A percentile compares a stretch with the other conserved stretches of the same genome.
Conservation (phyloP, 2,329 filamentous ascomycete genomes). For the Clarireedia paspali region DNA sequence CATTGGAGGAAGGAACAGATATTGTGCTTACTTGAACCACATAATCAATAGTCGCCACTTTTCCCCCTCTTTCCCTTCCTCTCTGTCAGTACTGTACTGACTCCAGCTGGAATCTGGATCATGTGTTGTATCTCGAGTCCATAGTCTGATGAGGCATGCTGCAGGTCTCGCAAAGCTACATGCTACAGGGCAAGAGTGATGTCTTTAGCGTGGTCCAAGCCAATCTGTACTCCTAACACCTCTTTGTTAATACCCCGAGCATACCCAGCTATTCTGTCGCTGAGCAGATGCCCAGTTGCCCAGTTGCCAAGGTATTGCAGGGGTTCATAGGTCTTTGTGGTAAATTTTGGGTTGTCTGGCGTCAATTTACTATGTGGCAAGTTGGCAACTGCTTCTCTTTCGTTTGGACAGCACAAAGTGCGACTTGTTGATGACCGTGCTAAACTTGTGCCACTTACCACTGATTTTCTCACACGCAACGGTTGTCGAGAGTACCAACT, state of each 20-base stretch:
- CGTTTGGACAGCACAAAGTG: neutral
- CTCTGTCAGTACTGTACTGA: neutral
- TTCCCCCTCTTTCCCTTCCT: neutral
- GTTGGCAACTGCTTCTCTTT: neutral
- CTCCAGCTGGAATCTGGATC: constrained; percentile 4
- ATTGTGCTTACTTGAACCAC: neutral
- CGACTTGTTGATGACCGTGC: too few species aligned
- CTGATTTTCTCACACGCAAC: neutral
- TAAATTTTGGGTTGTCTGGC: too few species aligned
- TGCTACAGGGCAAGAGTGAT: constrained; percentile 5
- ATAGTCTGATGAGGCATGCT: constrained; percentile 4
- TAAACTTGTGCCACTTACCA: neutral
- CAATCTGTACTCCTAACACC: neutral
- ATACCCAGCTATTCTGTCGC: too few species aligned
- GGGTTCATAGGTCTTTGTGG: too few species aligned
- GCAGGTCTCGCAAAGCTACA: constrained; percentile 7
- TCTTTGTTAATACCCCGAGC: neutral
- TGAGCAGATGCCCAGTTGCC: neutral
- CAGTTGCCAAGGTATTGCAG: too few species aligned
- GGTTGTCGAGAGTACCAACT: neutral
- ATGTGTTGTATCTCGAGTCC: constrained; percentile 1
- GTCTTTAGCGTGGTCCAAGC: constrained; percentile 5
- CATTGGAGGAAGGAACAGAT: neutral
- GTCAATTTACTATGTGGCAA: too few species aligned
- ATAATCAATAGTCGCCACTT: neutral